These are phyloP conservation scores for Arachis monticola DNA, from an alignment of 331 rosid genomes.

Conservation along the genomic window DNA sequence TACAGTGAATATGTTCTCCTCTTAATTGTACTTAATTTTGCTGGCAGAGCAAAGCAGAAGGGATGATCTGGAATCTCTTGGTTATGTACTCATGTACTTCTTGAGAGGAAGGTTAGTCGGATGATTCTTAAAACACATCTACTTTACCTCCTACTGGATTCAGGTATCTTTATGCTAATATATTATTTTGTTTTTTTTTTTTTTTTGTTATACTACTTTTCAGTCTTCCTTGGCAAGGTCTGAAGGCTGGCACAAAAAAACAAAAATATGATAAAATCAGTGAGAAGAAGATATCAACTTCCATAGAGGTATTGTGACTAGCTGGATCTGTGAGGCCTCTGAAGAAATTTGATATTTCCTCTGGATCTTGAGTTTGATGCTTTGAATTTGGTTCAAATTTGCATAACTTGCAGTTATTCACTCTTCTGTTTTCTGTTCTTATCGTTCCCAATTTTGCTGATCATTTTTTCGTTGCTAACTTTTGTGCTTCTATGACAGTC, in stretches of 20 bases:
- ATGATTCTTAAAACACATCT: slow-evolving; percentile 28
- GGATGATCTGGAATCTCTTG: slow-evolving; percentile 99
- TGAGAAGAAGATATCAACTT: slow-evolving; percentile 85
- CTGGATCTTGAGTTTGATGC: slow-evolving; percentile 19
- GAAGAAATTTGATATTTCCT: slow-evolving; percentile 25
- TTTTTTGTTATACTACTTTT: slow-evolving; percentile 23
- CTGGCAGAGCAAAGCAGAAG: slow-evolving; percentile 99
- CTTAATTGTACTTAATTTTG: slow-evolving; percentile 41
- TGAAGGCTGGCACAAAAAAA: slow-evolving; percentile 90
- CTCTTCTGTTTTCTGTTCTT: slow-evolving; percentile 3
- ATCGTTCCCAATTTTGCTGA: slow-evolving; percentile 15
- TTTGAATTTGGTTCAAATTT: slow-evolving; percentile 27
- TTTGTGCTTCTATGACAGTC: slow-evolving; percentile 60
- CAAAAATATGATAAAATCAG: slow-evolving; percentile 89
- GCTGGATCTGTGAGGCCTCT: slow-evolving; percentile 27
- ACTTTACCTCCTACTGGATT: slow-evolving; percentile 37
- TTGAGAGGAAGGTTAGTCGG: slow-evolving; percentile 93
- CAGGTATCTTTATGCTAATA: slow-evolving; percentile 27
- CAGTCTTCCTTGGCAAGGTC: slow-evolving; percentile 98
- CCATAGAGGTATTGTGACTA: slow-evolving; percentile 69
- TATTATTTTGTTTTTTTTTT: slow-evolving; percentile 35
- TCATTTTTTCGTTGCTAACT: slow-evolving; percentile 39
- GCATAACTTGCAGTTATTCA: slow-evolving; percentile 22
- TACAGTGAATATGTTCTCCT: slow-evolving; percentile 20
- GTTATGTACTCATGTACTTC: slow-evolving; percentile 98